Evolutionary conservation across 1,284 basidiomycete genomes (phyloP).

Genomic region (Moesziomyces sp.): DNA sequence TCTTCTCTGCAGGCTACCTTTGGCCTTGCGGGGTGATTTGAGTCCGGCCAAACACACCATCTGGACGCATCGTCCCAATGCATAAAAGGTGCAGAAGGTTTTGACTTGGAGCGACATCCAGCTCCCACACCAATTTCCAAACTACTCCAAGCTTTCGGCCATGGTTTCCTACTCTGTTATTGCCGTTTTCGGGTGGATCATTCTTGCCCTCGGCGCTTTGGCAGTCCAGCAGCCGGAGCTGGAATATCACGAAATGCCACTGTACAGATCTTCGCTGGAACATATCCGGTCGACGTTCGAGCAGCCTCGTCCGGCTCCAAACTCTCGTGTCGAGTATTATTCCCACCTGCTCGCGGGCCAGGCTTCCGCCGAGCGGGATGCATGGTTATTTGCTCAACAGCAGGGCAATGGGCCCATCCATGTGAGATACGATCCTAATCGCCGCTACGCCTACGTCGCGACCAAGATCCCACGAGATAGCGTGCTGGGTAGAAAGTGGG

Average conservation of each 20-base stretch:
- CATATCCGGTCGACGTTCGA: background rate
- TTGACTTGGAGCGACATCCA: too few species aligned
- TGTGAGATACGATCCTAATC: background rate
- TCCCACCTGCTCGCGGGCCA: background rate
- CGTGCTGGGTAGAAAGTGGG: background rate
- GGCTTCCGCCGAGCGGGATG: background rate
- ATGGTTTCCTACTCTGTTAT: background rate
- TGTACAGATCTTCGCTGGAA: background rate
- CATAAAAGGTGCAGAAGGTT: too few species aligned
- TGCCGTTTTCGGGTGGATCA: background rate
- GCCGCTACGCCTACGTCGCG: background rate
- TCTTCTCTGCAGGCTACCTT: too few species aligned
- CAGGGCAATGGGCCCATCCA: background rate
- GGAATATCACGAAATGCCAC: background rate
- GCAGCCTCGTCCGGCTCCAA: background rate
- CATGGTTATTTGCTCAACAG: background rate
- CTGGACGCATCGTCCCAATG: too few species aligned
- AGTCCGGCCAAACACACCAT: too few species aligned
- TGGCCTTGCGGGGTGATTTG: too few species aligned
- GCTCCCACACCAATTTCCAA: too few species aligned
- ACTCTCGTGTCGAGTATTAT: background rate
- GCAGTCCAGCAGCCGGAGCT: background rate
- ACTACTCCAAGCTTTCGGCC: too few species aligned
- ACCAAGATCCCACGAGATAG: conserved; percentile 7
- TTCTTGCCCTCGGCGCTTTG: background rate